Base-by-base conservation (phyloP, 257 asterid species). In the Nicotiana otophora region DNA sequence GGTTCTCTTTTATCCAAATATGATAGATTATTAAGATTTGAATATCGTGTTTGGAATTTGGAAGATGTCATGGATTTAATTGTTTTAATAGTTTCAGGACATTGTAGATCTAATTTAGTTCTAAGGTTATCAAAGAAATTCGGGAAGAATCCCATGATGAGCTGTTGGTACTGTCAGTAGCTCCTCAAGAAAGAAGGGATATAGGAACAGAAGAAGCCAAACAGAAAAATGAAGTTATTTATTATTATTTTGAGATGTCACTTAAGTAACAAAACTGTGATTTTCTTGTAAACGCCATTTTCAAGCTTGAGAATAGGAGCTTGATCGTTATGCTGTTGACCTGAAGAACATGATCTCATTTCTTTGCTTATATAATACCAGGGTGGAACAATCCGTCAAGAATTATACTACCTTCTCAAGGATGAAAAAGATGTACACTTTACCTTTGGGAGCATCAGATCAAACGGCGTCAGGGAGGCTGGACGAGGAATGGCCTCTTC, bases 381-480 rank as follows among this genome's bases (percentile, higher is more conserved):
- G 97, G 97, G 98, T 63, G 97, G 97, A 83, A 84, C 83, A 17
- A 88, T 93, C 65, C 92, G 97, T 54, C 97, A 91, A 84, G 91
- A 87, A 65, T 89, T 94, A 63, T 92, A 90, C 90, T 53, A 85
- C 88, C 95, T 93, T 64, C 94, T 94, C 5, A 94, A 92, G 82
- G 83, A 87, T 6, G 92, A 92, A 84, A 91, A 85, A 79, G 92
- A 88, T 20, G 95, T 92, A 2, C 93, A 91, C 81, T 91, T 91
- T 53, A 26, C 88, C 31, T 92, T 89, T 42, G 98, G 98, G 76
- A 90, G 91, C 23, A 82, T 87, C 55, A 89, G 82, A 81, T 70
- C 90, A 19, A 91, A 83, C 16, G 97, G 98, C 7, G 70, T 93
- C 67, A 87, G 53, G 15, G 87, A 86, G 33, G 94, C 91, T 31